Evolutionary conservation across 2,329 filamentous ascomycete species (phyloP), one percentile per base, ranked within the genome.

Genomic region (Ophiostoma piceae): DNA sequence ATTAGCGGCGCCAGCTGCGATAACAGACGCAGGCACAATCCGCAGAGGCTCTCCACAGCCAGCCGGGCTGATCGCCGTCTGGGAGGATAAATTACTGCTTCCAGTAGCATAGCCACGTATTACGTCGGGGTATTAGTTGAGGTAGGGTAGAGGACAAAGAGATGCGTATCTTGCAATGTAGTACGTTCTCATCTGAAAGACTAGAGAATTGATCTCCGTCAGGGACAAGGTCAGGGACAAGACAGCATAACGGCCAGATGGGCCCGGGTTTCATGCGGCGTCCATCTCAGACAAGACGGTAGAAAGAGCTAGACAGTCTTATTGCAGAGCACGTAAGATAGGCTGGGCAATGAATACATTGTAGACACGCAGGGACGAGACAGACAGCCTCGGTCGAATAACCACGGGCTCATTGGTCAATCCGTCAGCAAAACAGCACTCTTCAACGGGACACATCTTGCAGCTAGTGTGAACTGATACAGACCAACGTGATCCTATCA

Each of bases 21-120:
- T 19, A 62, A 62, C 57, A 62, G 57, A 62, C 57, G 57, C 57
- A 62, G 57, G 57, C 57, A 62, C 57, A 62, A 32, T 62, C 57
- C 57, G 14, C 57, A 29, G 51, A 1, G 22, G 26, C 57, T 62
- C 57, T 62, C 57, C 57, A 62, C 57, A 62, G 26, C 57, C 57
- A 29, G 14, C 57, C 57, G 26, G 12, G 57, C 26, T 62, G 57
- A 62, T 35, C 57, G 26, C 22, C 57, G 26, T 62, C 57, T 62
- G 57, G 57, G 26, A 29, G 57, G 57, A 16, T 62, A 62, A 19
- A 62, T 62, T 62, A 62, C 57, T 32, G 54, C 54, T 29, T 62
- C 22, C 26, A 29, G 51, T 57, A 57, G 57, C 57, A 62, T 32
- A 62, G 26, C 57, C 57, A 62, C 57, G 5, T 62, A 62, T 62